Conservation (phyloP, 2,329 filamentous ascomycete species). For the Myriosclerotinia scirpicola region DNA sequence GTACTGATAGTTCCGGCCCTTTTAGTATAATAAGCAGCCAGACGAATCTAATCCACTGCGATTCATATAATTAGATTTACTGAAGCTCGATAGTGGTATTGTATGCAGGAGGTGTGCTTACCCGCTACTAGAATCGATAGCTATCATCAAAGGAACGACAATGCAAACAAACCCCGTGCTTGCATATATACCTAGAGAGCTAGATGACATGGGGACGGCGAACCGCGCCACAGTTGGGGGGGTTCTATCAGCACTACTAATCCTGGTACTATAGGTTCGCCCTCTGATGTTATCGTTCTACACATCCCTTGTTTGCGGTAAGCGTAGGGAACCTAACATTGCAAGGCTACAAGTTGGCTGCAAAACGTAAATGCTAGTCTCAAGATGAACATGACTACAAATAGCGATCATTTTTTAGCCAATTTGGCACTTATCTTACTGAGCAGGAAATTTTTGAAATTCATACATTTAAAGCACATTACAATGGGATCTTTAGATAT, state of each 20-base stretch:
- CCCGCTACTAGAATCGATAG: neutral
- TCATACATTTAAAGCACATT: neutral
- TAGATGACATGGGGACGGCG: neutral
- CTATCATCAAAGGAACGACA: neutral
- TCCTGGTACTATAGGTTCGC: neutral
- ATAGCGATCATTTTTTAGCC: neutral
- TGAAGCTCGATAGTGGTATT: no score
- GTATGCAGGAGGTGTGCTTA: no score
- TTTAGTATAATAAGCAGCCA: no score
- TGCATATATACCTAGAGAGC: neutral
- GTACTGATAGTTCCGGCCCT: no score
- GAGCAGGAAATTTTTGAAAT: neutral
- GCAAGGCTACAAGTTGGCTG: neutral
- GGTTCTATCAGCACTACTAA: conserved; percentile 24
- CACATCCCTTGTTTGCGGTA: neutral
- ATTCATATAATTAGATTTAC: no score
- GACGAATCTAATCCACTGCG: no score
- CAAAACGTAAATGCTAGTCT: neutral
- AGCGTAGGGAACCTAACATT: neutral
- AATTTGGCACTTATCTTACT: neutral
- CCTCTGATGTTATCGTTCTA: neutral
- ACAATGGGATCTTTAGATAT: neutral
- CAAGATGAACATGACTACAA: neutral
- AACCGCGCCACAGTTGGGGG: neutral
- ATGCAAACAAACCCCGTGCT: neutral